Conservation (phyloP, 768 basidiomycete genomes). For the Chlorophyllum brunneum region DNA sequence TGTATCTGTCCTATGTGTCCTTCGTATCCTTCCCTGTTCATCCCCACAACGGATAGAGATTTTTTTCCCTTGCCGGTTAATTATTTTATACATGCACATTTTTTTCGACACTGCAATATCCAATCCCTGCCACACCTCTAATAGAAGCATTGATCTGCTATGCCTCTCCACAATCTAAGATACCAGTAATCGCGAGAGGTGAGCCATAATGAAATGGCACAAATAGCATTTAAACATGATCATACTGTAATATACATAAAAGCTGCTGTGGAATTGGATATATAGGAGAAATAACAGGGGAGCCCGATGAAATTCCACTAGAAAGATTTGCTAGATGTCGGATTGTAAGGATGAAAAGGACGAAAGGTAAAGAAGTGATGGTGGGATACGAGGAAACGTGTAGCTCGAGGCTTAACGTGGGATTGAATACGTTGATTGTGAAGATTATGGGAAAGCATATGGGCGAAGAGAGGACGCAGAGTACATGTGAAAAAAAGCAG, state of each 20-base stretch:
- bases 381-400: background rate
- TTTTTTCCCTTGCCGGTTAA: constrained; percentile 1
- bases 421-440: background rate
- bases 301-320: constrained; percentile 10
- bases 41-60: background rate
- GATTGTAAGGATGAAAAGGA: background rate
- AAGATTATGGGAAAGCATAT: constrained; percentile 8
- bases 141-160: constrained; percentile 4
- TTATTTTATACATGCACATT: constrained; percentile 11
- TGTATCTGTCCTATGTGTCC: constrained; percentile 1
- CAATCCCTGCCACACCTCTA: background rate
- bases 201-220: background rate
- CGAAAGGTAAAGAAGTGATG: constrained; percentile 2
- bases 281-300: constrained; percentile 3
- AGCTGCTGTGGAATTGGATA: constrained; percentile 4
- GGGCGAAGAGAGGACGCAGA: constrained; percentile 1
- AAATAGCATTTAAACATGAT: constrained; percentile 17
- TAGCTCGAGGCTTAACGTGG: background rate
- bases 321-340: constrained; percentile 10
- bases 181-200: too few relatives aligned
- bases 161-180: too few relatives aligned
- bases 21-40: constrained; percentile 1
- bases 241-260: constrained; percentile 12
- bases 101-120: constrained; percentile 4
- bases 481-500: constrained; percentile 14